phyloP scores from a whole-genome alignment of 2,329 filamentous ascomycete species.

The Apiospora marii region DNA sequence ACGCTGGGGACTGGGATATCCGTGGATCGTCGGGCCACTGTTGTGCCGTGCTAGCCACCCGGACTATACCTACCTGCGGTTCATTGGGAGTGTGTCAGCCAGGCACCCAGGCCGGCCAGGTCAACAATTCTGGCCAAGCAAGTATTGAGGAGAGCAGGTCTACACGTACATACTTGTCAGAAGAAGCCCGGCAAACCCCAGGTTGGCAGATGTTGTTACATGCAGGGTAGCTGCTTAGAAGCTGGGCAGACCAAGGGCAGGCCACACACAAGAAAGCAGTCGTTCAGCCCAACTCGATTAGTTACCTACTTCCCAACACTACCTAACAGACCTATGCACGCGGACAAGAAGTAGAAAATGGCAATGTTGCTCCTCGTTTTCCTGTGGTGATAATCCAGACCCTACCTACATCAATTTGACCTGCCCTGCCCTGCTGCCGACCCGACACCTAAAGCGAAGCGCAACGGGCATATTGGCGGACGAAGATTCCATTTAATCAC shows the following conservation, averaged over 20 bases:
- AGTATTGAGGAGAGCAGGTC: no score
- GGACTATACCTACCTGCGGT: not conserved
- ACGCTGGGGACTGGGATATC: constrained; percentile 12
- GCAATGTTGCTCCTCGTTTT: not conserved
- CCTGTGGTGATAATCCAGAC: constrained; percentile 2
- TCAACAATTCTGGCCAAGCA: no score
- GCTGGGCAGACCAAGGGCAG: constrained; percentile 12
- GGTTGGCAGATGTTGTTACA: constrained; percentile 16
- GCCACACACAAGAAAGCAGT: not conserved
- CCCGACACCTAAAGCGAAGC: constrained; percentile 13
- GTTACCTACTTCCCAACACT: not conserved
- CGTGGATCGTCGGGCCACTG: constrained; percentile 8
- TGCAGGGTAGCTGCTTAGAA: constrained; percentile 17
- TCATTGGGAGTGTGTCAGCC: not conserved
- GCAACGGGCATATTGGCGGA: constrained; percentile 7
- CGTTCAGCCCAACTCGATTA: constrained; percentile 9
- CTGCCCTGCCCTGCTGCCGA: not conserved
- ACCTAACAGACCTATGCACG: not conserved
- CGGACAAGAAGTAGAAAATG: not conserved
- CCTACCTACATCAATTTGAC: not conserved
- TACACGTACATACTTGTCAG: not conserved
- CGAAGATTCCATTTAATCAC: constrained; percentile 17
- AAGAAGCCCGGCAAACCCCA: constrained; percentile 1
- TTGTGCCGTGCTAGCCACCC: constrained; percentile 17
- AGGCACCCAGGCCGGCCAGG: not conserved